Conservation (phyloP, 2,329 filamentous ascomycete genomes). For the Setomelanomma holmii region DNA sequence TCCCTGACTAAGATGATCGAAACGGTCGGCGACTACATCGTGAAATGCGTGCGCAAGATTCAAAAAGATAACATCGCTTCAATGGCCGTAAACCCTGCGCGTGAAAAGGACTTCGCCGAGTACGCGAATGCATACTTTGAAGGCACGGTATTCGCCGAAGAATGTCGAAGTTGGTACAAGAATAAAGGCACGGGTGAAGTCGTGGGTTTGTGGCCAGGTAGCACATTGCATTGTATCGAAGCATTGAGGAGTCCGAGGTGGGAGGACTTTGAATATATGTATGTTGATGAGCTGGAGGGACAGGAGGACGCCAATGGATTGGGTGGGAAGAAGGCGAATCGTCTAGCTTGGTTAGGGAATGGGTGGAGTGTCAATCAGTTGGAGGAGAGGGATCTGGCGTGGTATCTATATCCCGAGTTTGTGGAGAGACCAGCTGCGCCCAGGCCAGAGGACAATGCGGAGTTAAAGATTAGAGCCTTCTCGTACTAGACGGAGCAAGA, state of each 20-base stretch:
- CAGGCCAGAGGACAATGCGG: slow-evolving; percentile 50
- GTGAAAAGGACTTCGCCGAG: slow-evolving; percentile 39
- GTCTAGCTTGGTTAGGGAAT: slow-evolving; percentile 44
- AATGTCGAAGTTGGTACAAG: slow-evolving; percentile 48
- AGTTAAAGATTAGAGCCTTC: slow-evolving; percentile 45
- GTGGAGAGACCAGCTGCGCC: slow-evolving; percentile 43
- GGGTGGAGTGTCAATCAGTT: slow-evolving; percentile 36
- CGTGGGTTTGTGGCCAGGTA: slow-evolving; percentile 46
- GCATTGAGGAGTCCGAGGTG: slow-evolving; percentile 41
- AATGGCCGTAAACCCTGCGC: slow-evolving; percentile 40
- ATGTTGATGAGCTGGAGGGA: slow-evolving; percentile 26
- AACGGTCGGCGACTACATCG: slow-evolving; percentile 48
- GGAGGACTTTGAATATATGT: slow-evolving; percentile 46
- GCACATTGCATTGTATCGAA: slow-evolving; percentile 42
- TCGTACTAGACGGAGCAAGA: slow-evolving; percentile 35
- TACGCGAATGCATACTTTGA: slow-evolving; percentile 45
- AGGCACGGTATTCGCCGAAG: slow-evolving; percentile 41
- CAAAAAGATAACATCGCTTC: slow-evolving; percentile 52
- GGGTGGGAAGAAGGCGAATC: neutral
- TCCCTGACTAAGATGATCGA: slow-evolving; percentile 53
- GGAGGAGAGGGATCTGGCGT: slow-evolving; percentile 48
- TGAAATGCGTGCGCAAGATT: slow-evolving; percentile 50
- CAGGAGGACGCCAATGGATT: slow-evolving; percentile 21
- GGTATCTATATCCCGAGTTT: slow-evolving; percentile 52
- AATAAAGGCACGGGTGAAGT: slow-evolving; percentile 32